These are phyloP conservation scores for Daldinia caldariorum DNA, from an alignment of 495 filamentous ascomycete species.

Conservation along the genomic window DNA sequence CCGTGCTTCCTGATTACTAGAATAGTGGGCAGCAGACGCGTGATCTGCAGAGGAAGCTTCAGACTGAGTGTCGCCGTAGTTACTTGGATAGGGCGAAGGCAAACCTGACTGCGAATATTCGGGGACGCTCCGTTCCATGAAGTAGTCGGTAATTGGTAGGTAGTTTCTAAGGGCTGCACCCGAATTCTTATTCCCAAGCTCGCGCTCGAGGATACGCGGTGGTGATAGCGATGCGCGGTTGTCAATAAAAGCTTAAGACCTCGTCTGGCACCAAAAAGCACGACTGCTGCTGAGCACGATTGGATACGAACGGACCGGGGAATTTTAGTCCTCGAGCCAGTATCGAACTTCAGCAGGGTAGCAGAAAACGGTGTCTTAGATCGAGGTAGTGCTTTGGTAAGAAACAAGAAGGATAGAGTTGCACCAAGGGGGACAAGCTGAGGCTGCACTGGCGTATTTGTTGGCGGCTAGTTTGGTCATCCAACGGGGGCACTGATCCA, in stretches of 20 bases:
- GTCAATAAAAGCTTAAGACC: slow-evolving; percentile 46
- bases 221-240: slow-evolving; percentile 42
- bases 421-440: slow-evolving; percentile 47
- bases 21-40: slow-evolving; percentile 80
- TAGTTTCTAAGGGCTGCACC: slow-evolving; percentile 49
- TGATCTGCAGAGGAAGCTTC: slow-evolving; percentile 86
- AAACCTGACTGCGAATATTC: slow-evolving; percentile 99
- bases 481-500: slow-evolving; percentile 37
- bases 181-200: slow-evolving; percentile 45
- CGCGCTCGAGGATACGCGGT: slow-evolving; percentile 40
- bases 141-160: slow-evolving; percentile 56
- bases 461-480: slow-evolving; percentile 48
- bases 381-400: slow-evolving; percentile 43
- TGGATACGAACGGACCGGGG: slow-evolving; percentile 41
- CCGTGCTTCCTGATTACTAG: slow-evolving; percentile 80
- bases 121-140: slow-evolving; percentile 90
- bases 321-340: slow-evolving; percentile 46
- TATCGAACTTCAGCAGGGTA: slow-evolving; percentile 39
- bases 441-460: slow-evolving; percentile 51
- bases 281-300: slow-evolving; percentile 50
- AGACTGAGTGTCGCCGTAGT: slow-evolving; percentile 76
- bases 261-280: slow-evolving; percentile 54
- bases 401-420: slow-evolving; percentile 47
- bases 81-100: slow-evolving; percentile 81
- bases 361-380: slow-evolving; percentile 46